Percentiles rank a stretch among this genome's conserved stretches.
phyloP scores from a whole-genome alignment of 371 early-diverging fungal species.

The Rhizopus arrhizus region DNA sequence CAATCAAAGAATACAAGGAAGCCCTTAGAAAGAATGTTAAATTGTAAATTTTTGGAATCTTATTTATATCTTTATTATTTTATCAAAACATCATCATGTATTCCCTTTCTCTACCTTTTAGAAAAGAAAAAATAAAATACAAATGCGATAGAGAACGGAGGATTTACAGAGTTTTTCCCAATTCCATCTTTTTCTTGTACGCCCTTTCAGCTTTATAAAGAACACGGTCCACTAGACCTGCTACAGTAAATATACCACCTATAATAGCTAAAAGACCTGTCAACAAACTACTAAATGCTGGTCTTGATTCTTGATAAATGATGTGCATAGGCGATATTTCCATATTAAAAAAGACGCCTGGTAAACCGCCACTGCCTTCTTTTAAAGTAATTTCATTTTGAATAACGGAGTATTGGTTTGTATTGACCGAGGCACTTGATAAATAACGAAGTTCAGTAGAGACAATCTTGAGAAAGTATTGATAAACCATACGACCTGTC shows the following conservation, averaged over 20 bases:
- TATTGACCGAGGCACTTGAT: constrained; percentile 64
- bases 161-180: constrained; percentile 73
- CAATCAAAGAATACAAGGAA: constrained; percentile 90
- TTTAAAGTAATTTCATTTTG: constrained; percentile 66
- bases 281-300: constrained; percentile 85
- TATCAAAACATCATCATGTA: neutral
- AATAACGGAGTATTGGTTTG: constrained; percentile 95
- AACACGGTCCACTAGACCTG: constrained; percentile 86
- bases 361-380: constrained; percentile 25
- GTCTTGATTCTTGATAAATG: constrained; percentile 78
- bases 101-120: neutral
- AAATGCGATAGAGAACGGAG: neutral
- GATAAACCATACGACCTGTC: constrained; percentile 60
- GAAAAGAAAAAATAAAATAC: constrained; percentile 3
- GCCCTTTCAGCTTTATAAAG: constrained; percentile 88
- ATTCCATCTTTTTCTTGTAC: constrained; percentile 78
- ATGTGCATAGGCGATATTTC: constrained; percentile 98
- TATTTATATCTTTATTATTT: neutral
- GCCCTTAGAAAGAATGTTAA: constrained; percentile 77
- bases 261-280: constrained; percentile 92
- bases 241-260: constrained; percentile 95
- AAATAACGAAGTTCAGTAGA: constrained; percentile 79
- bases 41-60: constrained; percentile 44
- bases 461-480: constrained; percentile 94
- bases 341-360: constrained; percentile 92